These are phyloP conservation scores for Ganoderma boninense DNA, from an alignment of 1,284 basidiomycete species.

Conservation along the genomic window DNA sequence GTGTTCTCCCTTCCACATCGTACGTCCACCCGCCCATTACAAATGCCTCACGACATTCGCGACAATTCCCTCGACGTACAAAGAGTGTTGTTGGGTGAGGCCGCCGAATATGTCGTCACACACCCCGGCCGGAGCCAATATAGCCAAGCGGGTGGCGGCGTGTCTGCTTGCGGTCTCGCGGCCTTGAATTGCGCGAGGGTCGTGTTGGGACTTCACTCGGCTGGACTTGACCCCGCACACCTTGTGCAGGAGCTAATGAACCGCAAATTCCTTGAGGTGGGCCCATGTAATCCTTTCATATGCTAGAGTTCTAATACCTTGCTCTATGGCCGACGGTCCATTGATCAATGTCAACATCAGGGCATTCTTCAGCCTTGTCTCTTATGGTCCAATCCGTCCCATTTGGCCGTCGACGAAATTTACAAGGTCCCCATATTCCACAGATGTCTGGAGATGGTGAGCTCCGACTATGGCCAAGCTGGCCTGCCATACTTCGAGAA, in stretches of 20 bases:
- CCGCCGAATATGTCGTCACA: constrained; percentile 31
- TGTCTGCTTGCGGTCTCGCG: constrained; percentile 68
- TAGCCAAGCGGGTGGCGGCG: constrained; percentile 28
- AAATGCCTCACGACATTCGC: constrained; percentile 5
- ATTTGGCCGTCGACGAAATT: constrained; percentile 64
- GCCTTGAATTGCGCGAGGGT: constrained; percentile 67
- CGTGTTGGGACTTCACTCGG: constrained; percentile 42
- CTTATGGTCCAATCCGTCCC: constrained; percentile 57
- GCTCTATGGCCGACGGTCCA: too few relatives aligned
- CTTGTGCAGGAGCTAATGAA: constrained; percentile 23
- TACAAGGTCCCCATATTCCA: constrained; percentile 44
- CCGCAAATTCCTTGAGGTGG: constrained; percentile 24
- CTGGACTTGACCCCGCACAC: constrained; percentile 15
- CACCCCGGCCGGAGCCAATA: constrained; percentile 38
- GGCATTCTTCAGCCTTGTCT: constrained; percentile 35
- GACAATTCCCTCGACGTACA: background rate
- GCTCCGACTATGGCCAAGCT: constrained; percentile 51
- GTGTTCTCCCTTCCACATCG: background rate
- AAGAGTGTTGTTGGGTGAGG: constrained; percentile 17
- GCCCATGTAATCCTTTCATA: background rate
- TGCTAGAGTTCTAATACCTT: background rate
- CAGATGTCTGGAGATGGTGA: constrained; percentile 47
- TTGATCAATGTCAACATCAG: constrained; percentile 14
- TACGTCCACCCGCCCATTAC: background rate
- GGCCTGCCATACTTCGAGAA: constrained; percentile 49